Evolutionary conservation across 345 rosid genomes (phyloP).

Genomic region (Cardamine occulta): DNA sequence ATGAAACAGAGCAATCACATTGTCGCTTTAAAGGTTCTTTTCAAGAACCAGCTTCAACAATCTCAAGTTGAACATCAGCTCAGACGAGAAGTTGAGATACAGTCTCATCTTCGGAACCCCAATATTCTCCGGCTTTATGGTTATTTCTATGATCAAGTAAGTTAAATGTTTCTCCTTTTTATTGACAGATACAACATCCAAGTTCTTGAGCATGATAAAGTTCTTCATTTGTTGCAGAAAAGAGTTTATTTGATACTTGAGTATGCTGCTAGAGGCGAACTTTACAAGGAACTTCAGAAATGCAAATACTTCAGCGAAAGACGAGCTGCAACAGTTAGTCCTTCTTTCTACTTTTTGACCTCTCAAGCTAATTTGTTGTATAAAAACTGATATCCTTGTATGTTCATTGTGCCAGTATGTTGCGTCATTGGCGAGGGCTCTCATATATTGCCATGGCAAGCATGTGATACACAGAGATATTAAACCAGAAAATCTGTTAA

Average conservation of each 20-base stretch:
- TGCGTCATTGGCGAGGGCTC: conserved; percentile 94
- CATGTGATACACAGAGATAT: conserved; percentile 98
- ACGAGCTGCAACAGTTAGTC: conserved; percentile 91
- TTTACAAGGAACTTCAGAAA: conserved; percentile 90
- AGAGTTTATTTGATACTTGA: conserved; percentile 91
- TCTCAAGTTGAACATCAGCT: conserved; percentile 98
- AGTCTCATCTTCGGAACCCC: conserved; percentile 93
- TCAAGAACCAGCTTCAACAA: conserved; percentile 91
- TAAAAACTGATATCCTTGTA: background rate
- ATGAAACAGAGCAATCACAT: conserved; percentile 83
- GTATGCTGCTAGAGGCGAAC: conserved; percentile 95
- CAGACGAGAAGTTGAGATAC: conserved; percentile 94
- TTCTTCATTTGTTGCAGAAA: conserved; percentile 59
- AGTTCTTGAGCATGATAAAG: background rate
- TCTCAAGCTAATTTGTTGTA: background rate
- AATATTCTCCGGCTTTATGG: conserved; percentile 91
- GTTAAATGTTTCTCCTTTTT: background rate
- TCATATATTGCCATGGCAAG: conserved; percentile 98
- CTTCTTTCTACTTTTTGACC: conserved; percentile 18
- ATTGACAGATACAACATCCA: background rate
- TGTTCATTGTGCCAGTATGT: conserved; percentile 64
- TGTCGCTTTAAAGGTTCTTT: conserved; percentile 92
- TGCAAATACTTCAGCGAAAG: conserved; percentile 95
- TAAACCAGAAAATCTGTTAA: conserved; percentile 89
- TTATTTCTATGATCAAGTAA: conserved; percentile 94